Evolutionary conservation across 129 eudicot species (phyloP).

Genomic region (Mikania micrantha): DNA sequence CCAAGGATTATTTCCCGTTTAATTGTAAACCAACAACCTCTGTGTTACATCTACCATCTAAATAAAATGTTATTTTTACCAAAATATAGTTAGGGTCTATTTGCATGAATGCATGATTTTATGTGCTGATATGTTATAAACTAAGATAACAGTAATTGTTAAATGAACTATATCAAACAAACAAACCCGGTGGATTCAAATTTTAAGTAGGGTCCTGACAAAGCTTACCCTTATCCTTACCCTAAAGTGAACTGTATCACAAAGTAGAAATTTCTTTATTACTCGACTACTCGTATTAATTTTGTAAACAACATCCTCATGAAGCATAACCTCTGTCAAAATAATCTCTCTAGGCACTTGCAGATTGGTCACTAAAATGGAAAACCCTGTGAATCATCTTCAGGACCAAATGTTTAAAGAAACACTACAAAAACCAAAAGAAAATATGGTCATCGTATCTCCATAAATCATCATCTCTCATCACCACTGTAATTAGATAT

Average conservation of each 20-base stretch:
- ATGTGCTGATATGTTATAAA: background rate
- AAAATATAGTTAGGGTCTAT: background rate
- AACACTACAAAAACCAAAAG: background rate
- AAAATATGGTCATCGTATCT: slow-evolving; percentile 5
- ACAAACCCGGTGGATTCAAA: no score
- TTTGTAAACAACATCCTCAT: background rate
- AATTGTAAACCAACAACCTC: no score
- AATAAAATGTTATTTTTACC: background rate
- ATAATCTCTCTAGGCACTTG: background rate
- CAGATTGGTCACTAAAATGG: background rate
- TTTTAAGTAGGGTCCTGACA: no score
- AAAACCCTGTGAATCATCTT: background rate
- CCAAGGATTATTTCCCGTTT: no score
- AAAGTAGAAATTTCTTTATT: background rate
- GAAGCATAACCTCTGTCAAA: background rate
- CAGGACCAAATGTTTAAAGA: background rate
- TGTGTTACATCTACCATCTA: background rate
- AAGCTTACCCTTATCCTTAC: no score
- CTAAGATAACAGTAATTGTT: background rate
- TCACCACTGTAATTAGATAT: background rate
- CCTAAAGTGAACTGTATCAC: background rate
- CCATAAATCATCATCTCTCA: background rate
- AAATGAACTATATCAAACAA: background rate
- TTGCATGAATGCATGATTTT: background rate
- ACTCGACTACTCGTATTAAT: background rate